Percentiles rank a stretch among this genome's conserved stretches.
phyloP scores from a whole-genome alignment of 495 filamentous ascomycete species.

The Podospora bellae-mahoneyi region DNA sequence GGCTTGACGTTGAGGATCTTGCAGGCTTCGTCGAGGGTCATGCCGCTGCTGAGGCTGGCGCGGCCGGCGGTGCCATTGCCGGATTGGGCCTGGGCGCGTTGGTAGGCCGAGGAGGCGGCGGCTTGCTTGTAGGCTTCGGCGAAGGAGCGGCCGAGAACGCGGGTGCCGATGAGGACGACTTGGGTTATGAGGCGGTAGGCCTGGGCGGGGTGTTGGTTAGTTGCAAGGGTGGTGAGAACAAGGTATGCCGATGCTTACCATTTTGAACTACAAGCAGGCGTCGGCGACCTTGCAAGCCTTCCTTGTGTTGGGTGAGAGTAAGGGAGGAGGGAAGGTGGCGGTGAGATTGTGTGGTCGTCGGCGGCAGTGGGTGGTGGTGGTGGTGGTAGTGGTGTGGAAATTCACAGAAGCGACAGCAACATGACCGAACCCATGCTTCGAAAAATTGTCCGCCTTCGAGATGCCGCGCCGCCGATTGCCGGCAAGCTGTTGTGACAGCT shows the following conservation, averaged over 20 bases:
- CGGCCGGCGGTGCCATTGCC: constrained; percentile 41
- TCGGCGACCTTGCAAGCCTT: constrained; percentile 21
- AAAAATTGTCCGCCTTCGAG: constrained; percentile 27
- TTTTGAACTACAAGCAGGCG: constrained; percentile 22
- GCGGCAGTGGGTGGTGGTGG: constrained; percentile 2
- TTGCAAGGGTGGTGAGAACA: background rate
- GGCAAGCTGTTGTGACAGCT: constrained; percentile 19
- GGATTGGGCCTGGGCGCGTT: constrained; percentile 57
- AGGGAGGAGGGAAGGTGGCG: background rate
- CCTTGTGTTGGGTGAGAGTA: constrained; percentile 11
- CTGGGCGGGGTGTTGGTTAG: constrained; percentile 42
- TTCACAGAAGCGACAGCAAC: constrained; percentile 16
- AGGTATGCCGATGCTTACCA: constrained; percentile 18
- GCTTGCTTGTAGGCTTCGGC: constrained; percentile 90
- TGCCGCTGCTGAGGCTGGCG: constrained; percentile 58
- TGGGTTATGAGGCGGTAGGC: constrained; percentile 93
- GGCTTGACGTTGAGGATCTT: constrained; percentile 96
- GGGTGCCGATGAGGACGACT: constrained; percentile 82
- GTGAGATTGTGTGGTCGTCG: constrained; percentile 10
- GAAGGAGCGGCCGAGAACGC: constrained; percentile 91
- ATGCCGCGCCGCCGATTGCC: constrained; percentile 28
- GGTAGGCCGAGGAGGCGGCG: constrained; percentile 76
- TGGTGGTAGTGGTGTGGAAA: constrained; percentile 9
- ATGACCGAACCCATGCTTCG: constrained; percentile 19
- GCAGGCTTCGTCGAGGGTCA: constrained; percentile 94